A percentile compares a stretch with the other conserved stretches of the same genome.
phyloP scores from a whole-genome alignment of 2,329 filamentous ascomycete species.

The Dactylonectria estremocensis region DNA sequence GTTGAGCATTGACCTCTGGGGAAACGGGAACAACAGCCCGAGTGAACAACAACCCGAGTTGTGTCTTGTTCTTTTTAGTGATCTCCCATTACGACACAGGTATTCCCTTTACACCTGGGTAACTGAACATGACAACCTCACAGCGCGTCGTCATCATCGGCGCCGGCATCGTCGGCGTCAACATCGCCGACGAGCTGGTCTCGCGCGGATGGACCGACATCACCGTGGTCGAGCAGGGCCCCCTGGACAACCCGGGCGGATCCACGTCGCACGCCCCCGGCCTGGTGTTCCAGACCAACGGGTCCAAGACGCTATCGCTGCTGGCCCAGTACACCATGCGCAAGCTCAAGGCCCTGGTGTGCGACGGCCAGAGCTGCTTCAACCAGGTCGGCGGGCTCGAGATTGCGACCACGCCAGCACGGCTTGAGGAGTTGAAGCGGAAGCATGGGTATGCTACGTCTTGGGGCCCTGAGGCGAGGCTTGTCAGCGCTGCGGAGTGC shows the following conservation, averaged over 20 bases:
- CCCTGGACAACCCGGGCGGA: constrained; percentile 73
- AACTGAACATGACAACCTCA: constrained; percentile 42
- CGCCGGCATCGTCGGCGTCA: constrained; percentile 75
- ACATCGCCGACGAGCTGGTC: constrained; percentile 75
- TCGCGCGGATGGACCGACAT: constrained; percentile 74
- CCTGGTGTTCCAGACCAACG: constrained; percentile 75
- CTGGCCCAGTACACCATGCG: constrained; percentile 75
- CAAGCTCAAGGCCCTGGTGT: constrained; percentile 68
- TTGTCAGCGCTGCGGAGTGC: constrained; percentile 69
- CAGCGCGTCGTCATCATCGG: constrained; percentile 72
- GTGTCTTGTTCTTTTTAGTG: too few species aligned
- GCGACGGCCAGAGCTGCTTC: constrained; percentile 62
- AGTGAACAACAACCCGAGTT: too few species aligned
- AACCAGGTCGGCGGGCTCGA: constrained; percentile 76
- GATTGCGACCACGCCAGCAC: constrained; percentile 71
- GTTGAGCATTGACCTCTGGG: background rate
- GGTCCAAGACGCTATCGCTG: constrained; percentile 69
- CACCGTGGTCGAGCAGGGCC: constrained; percentile 76
- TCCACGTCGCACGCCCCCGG: constrained; percentile 77
- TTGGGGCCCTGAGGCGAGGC: constrained; percentile 71
- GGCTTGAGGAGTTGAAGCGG: constrained; percentile 73
- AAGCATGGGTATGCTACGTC: constrained; percentile 73
- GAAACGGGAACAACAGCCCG: background rate
- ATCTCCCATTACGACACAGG: too few species aligned
- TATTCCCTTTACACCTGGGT: too few species aligned